Conservation (phyloP, 2,329 filamentous ascomycete genomes). For the Bipolaris bicolor region DNA sequence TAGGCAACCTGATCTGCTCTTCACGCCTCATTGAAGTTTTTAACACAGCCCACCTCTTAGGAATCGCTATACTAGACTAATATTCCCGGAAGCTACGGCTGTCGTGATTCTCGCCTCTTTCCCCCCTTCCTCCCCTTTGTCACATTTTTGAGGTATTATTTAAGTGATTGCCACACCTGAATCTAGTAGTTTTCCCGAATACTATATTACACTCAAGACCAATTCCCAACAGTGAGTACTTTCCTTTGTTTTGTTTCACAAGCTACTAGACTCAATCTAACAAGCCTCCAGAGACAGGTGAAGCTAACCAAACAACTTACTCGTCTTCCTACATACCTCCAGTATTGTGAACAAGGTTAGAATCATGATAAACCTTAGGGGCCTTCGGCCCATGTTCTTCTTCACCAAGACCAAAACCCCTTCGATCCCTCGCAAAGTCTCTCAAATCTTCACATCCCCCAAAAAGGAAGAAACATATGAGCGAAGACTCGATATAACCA, state of each 20-base stretch:
- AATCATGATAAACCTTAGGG: not conserved
- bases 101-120: not conserved
- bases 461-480: not conserved
- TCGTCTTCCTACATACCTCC: not conserved
- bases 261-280: not conserved
- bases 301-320: not conserved
- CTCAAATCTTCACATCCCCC: not conserved
- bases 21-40: not conserved
- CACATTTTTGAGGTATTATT: not conserved
- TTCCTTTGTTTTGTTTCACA: not conserved
- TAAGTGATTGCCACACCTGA: not conserved
- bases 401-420: not conserved
- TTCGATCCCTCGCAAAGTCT: not conserved
- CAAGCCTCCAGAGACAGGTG: not conserved
- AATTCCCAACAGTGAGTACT: not conserved
- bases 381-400: not conserved
- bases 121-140: not conserved
- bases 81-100: not conserved
- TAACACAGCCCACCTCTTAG: not conserved
- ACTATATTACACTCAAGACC: too few relatives aligned
- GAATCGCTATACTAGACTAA: not conserved
- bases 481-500: not conserved
- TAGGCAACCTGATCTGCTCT: not conserved
- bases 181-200: not conserved
- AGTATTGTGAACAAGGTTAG: too few relatives aligned